Percentiles rank a stretch among this genome's conserved stretches.
phyloP scores from a whole-genome alignment of 192 early-diverging fungal genomes.

The Backusella tuberculispora region DNA sequence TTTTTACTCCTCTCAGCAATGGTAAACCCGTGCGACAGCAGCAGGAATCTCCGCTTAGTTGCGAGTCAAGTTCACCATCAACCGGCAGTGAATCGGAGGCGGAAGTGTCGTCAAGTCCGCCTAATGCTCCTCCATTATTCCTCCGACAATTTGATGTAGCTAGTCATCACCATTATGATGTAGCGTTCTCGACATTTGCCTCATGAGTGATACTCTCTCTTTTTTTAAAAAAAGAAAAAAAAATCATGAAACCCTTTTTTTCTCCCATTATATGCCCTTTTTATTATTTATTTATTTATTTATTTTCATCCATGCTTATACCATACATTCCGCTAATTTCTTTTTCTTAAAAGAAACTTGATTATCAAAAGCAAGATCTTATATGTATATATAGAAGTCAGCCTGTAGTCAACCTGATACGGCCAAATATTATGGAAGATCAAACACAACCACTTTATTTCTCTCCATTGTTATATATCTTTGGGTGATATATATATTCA shows the following conservation, averaged over 20 bases:
- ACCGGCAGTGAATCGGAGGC: slow-evolving; percentile 11
- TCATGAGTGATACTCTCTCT: background rate
- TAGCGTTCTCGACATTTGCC: background rate
- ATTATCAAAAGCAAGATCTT: background rate
- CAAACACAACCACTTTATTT: background rate
- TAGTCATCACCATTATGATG: background rate
- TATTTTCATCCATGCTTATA: background rate
- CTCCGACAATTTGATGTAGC: background rate
- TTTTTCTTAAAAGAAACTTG: background rate
- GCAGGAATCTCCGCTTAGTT: background rate
- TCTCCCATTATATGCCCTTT: background rate
- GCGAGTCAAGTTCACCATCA: slow-evolving; percentile 8
- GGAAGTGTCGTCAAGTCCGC: background rate
- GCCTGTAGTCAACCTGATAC: background rate
- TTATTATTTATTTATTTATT: background rate
- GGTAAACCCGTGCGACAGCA: background rate
- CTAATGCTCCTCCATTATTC: background rate
- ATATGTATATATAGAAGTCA: background rate
- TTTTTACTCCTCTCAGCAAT: slow-evolving; percentile 1
- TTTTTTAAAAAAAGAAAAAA: background rate
- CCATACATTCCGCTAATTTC: background rate
- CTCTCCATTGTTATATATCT: background rate
- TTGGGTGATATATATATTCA: background rate
- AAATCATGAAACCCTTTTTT: background rate
- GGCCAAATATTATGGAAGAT: background rate